phyloP scores from a whole-genome alignment of 768 basidiomycete species.

The Rubroboletus satanas region DNA sequence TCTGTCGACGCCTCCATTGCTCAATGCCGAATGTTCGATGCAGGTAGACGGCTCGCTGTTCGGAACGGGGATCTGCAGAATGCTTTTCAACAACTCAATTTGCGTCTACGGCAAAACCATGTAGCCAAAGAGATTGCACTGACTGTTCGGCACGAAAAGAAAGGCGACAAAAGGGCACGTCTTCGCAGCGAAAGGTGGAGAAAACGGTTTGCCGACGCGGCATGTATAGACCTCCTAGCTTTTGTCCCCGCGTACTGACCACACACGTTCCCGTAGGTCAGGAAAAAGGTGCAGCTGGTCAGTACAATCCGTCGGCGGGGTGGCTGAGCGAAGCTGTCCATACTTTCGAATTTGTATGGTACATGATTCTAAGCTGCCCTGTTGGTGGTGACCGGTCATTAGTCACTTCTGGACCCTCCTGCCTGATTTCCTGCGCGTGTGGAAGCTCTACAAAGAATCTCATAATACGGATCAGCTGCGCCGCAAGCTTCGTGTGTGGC shows the following conservation, averaged over 20 bases:
- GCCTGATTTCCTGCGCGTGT: neutral
- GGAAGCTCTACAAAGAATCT: conserved; percentile 3
- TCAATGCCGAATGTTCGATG: conserved; percentile 6
- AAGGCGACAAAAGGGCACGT: conserved; percentile 72
- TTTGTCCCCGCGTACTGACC: conserved; percentile 13
- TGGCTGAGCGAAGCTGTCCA: conserved; percentile 37
- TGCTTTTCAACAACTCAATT: conserved; percentile 49
- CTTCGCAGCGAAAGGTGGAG: conserved; percentile 76
- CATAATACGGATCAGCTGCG: conserved; percentile 10
- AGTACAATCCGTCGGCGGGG: conserved; percentile 74
- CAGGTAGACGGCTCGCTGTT: conserved; percentile 63
- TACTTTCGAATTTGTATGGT: conserved; percentile 1
- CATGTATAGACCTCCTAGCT: conserved; percentile 30
- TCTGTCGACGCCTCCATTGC: neutral
- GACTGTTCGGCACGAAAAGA: conserved; percentile 73
- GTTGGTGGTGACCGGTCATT: conserved; percentile 6
- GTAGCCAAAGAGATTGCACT: conserved; percentile 48
- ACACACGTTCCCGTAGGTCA: conserved; percentile 50
- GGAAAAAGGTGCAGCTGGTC: conserved; percentile 79
- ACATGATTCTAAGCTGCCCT: conserved; percentile 3
- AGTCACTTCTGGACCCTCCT: neutral
- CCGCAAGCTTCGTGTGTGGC: conserved; percentile 7
- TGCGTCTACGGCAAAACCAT: conserved; percentile 51
- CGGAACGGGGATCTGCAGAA: conserved; percentile 38
- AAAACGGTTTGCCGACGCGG: conserved; percentile 75